Evolutionary conservation across 2,329 filamentous ascomycete genomes (phyloP).

Genomic region (Moelleriella libera): DNA sequence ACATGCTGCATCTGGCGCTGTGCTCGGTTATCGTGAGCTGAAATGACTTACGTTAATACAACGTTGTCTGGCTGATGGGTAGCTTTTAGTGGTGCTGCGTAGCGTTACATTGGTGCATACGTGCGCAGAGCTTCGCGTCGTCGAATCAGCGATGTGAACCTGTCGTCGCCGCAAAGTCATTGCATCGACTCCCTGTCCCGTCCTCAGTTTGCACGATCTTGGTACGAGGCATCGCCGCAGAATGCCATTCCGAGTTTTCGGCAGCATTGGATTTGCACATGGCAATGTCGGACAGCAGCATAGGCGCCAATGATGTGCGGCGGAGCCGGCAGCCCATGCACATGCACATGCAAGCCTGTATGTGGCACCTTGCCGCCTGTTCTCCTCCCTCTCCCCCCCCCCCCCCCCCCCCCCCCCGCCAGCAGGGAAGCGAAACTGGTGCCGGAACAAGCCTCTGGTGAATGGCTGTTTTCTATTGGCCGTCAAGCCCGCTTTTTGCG

Average conservation of each 20-base stretch:
- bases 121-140: not conserved
- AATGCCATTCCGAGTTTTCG: not conserved
- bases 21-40: no score
- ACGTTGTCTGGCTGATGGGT: no score
- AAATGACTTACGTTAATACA: no score
- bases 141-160: no score
- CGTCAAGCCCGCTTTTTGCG: constrained; percentile 1
- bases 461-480: not conserved
- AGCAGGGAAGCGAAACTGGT: not conserved
- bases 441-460: not conserved
- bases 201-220: no score
- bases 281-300: not conserved
- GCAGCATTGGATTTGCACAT: not conserved
- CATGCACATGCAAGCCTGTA: not conserved
- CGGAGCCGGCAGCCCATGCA: not conserved
- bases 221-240: no score
- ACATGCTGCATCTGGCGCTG: no score
- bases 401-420: not conserved
- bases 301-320: not conserved
- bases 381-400: not conserved
- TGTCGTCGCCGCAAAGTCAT: no score
- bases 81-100: not conserved
- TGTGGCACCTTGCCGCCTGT: not conserved
- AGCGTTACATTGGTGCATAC: not conserved
- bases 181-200: no score